Percentiles rank a stretch among this genome's conserved stretches.
Conservation (phyloP, 345 rosid species). For the Raphanus raphanistrum region DNA sequence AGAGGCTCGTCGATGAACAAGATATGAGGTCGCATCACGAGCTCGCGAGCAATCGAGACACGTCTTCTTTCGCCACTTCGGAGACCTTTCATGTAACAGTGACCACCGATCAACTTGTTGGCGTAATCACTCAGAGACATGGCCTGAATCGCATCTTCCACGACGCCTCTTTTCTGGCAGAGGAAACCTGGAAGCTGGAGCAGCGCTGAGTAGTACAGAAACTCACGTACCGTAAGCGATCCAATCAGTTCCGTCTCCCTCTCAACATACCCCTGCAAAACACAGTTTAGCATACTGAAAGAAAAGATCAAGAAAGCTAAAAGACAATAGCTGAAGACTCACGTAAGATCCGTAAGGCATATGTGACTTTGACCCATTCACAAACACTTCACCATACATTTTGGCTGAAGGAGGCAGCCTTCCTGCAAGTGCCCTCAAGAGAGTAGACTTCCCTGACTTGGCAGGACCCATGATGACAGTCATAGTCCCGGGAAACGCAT, state of each 20-base stretch:
- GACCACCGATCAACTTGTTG: constrained; percentile 95
- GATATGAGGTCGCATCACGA: constrained; percentile 47
- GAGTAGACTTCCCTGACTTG: constrained; percentile 92
- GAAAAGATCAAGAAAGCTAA: not conserved
- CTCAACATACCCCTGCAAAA: not conserved
- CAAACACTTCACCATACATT: not conserved
- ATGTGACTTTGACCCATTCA: not conserved
- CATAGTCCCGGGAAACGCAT: constrained; percentile 95
- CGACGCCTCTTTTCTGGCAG: constrained; percentile 82
- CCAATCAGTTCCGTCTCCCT: not conserved
- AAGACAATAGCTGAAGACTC: not conserved
- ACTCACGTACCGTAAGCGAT: constrained; percentile 60
- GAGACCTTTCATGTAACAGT: constrained; percentile 94
- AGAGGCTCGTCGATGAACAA: constrained; percentile 65
- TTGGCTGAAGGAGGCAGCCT: constrained; percentile 40
- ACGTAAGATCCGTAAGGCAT: not conserved
- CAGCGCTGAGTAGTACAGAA: constrained; percentile 85
- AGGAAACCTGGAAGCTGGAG: constrained; percentile 98
- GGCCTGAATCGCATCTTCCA: constrained; percentile 97
- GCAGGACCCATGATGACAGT: constrained; percentile 99
- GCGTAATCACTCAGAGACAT: constrained; percentile 94
- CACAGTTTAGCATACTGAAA: not conserved
- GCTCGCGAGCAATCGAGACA: constrained; percentile 93
- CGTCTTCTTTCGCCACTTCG: constrained; percentile 95
- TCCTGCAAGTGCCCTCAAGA: constrained; percentile 95